Base-by-base conservation (phyloP, 1,284 basidiomycete species). In the Apiotrichum mycotoxinovorans region DNA sequence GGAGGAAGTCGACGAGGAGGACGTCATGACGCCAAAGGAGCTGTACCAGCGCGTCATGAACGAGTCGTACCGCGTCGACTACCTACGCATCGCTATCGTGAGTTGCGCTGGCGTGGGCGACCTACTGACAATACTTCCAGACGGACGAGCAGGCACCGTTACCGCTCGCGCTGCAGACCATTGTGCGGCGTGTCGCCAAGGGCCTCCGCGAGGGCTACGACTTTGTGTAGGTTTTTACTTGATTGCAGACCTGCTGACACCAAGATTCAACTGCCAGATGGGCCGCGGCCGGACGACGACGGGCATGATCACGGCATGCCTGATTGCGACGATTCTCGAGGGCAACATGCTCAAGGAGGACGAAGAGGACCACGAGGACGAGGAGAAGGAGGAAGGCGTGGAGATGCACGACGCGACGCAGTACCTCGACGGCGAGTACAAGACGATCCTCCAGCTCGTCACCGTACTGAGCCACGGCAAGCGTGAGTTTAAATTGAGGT, bases 71-170 rank as follows among this genome's bases (percentile, higher is more conserved):
- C 85, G 84, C 74, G 91, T 96, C 56, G 85, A 96, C 69, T 96
- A 96, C 71, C 85, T 84, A 52, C 86, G 92, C 20, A 83, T 91
- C 50, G 87, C 93, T 23, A 91, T 91, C 66, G 89, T 91, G 71
- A 66, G 87, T 79, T 45, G 1, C 18, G 23, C 14, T 9, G 15
- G 23, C 22, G 1, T 33, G 1, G 0, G 54, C 26, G 15, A n/a
- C 26, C 51, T 52, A 44, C 46, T 53, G 44, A 58, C 45, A 55
- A n/a, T 30, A 12, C n/a, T n/a, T 56, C 2, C 71, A 92, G 91
- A 97, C 92, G 15, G 94, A 97, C 69, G 93, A 97, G 75, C 93
- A 95, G 79, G 91, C 93, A 0, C 93, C 94, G 1, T 80, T 97
- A 17, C 94, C 93, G 0, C 87, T 82, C 40, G 90, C 91, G 8